These are phyloP conservation scores for Hydnomerulius pinastri DNA, from an alignment of 768 basidiomycete species.

Conservation along the genomic window DNA sequence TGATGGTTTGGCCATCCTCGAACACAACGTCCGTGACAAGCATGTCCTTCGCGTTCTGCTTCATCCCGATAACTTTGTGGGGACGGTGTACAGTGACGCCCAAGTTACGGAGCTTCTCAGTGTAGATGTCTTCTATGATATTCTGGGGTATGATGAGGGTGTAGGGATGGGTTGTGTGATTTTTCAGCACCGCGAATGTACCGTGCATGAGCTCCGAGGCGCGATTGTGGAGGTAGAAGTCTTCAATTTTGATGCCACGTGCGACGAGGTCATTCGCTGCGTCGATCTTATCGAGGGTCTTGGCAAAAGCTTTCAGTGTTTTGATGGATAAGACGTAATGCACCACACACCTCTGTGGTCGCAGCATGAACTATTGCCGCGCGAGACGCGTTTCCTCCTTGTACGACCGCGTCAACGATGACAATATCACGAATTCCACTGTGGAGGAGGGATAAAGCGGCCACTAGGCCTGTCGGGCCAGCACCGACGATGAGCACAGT, in stretches of 20 bases:
- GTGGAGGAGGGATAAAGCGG: slow-evolving; percentile 43
- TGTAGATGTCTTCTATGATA: slow-evolving; percentile 41
- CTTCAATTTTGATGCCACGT: neutral
- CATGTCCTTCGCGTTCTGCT: slow-evolving; percentile 25
- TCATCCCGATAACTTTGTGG: slow-evolving; percentile 39
- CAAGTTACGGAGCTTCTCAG: slow-evolving; percentile 30
- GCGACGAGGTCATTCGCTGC: neutral
- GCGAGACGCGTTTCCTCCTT: slow-evolving; percentile 39
- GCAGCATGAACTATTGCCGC: slow-evolving; percentile 49
- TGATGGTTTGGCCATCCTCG: slow-evolving; percentile 43
- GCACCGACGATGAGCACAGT: slow-evolving; percentile 49
- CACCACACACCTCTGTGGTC: slow-evolving; percentile 44
- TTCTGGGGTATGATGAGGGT: slow-evolving; percentile 43
- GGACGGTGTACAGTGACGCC: slow-evolving; percentile 38
- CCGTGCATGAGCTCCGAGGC: slow-evolving; percentile 26
- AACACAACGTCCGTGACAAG: slow-evolving; percentile 42
- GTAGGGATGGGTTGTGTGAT: slow-evolving; percentile 45
- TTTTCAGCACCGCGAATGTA: slow-evolving; percentile 36
- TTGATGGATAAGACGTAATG: neutral
- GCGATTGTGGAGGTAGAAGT: slow-evolving; percentile 29
- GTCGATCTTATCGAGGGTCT: neutral
- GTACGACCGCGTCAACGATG: slow-evolving; percentile 38
- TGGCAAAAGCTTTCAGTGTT: neutral
- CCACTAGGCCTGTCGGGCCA: slow-evolving; percentile 46
- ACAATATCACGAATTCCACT: slow-evolving; percentile 41